phyloP scores from a whole-genome alignment of 2,329 filamentous ascomycete species.

The Gaeumannomyces tritici region DNA sequence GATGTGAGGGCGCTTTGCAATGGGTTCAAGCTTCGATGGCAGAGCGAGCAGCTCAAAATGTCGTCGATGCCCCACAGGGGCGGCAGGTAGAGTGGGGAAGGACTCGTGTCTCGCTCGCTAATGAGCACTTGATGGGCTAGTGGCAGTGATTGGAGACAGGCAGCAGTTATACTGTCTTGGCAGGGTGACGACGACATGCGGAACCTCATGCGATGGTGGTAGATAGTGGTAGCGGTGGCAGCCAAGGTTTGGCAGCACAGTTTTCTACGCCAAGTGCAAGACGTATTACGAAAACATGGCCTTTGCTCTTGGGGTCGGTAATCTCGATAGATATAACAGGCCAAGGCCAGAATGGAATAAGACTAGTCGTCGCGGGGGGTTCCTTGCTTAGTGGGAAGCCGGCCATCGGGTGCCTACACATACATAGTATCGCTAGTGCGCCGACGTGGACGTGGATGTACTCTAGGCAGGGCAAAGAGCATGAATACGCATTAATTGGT shows the following conservation, averaged over 20 bases:
- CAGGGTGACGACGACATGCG: not conserved
- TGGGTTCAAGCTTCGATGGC: slow-evolving; percentile 82
- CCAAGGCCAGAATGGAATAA: not conserved
- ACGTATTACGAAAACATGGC: not conserved
- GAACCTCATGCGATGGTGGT: not conserved
- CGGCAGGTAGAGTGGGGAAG: not conserved
- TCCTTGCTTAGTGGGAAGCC: not conserved
- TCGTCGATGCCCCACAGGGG: slow-evolving; percentile 3
- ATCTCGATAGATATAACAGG: not conserved
- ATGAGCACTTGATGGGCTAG: not conserved
- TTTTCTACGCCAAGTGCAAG: not conserved
- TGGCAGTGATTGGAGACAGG: too few species aligned
- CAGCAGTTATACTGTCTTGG: not conserved
- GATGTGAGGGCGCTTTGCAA: slow-evolving; percentile 95
- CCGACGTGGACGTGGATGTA: not conserved
- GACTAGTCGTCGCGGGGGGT: not conserved
- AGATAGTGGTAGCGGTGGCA: too few species aligned
- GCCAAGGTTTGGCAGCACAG: not conserved
- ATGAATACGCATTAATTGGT: not conserved
- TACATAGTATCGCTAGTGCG: not conserved
- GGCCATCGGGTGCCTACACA: not conserved
- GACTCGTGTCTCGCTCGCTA: too few species aligned
- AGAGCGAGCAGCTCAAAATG: slow-evolving; percentile 57
- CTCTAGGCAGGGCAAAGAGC: not conserved
- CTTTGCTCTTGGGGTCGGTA: not conserved